Evolutionary conservation across 768 basidiomycete species (phyloP), one percentile per base, ranked within the genome.

Genomic region (Hypsizygus marmoreus): DNA sequence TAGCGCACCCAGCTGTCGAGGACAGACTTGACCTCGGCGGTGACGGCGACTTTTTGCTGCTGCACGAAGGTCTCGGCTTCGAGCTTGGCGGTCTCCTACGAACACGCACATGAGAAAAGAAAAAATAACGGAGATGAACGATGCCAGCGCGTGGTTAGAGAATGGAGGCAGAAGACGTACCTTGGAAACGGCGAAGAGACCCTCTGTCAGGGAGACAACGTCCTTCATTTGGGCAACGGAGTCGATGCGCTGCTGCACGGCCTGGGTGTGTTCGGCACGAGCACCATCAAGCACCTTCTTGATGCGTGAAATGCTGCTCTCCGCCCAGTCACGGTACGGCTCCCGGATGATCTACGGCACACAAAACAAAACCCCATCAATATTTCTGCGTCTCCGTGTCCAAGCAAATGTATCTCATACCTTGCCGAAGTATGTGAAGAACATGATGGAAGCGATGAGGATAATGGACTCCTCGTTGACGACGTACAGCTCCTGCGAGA

Each of bases 1-100:
- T 85, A 94, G 64, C 97, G 89, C 46, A 94, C 95, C 95, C 95
- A 97, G 66, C 89, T 91, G 76, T 98, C 97, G 45, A 99, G 82
- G 30, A 98, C 95, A 23, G 86, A 59, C 74, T 97, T 98, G 62
- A 97, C 74, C 73, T 99, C 97, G 33, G 88, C 53, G 23, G 94
- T 84, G 61, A 98, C 73, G 32, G 81, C 84, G 48, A 86, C 83
- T 69, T 91, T 88, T 75, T 99, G 97, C 58, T 83, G 80, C 64
- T 92, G 90, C 35, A 88, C 84, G 59, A 98, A 99, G 47, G 88
- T 84, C 58, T 90, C 84, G 49, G 85, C 76, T 72, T 99, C 97
- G 59, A 97, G 76, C 59, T 83, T 72, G 39, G 95, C 95, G 51
- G 94, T 97, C 65, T 98, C 93, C 90, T 95, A 57, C 16, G 19